Evolutionary conservation across 2,329 filamentous ascomycete species (phyloP).

Genomic region (Aspergillus neotritici): DNA sequence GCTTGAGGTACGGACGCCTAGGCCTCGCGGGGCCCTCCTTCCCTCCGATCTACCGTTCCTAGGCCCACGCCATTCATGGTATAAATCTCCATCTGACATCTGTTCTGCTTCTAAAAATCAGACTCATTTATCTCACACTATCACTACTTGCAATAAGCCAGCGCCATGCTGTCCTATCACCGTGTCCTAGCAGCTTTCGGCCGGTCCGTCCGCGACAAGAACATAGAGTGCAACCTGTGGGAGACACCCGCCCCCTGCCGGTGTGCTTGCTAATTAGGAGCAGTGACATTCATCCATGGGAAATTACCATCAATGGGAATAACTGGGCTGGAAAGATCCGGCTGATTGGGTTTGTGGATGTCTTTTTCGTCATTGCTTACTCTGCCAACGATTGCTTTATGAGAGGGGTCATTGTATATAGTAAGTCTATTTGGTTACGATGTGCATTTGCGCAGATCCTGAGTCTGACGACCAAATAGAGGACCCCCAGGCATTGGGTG

Average conservation of each 20-base stretch:
- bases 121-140: background rate
- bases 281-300: conserved; percentile 12
- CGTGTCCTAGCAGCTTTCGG: conserved; percentile 9
- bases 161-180: conserved; percentile 9
- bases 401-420: conserved; percentile 11
- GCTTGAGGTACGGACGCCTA: no score
- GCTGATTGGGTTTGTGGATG: conserved; percentile 10
- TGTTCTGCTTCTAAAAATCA: background rate
- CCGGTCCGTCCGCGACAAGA: conserved; percentile 8
- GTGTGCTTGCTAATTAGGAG: background rate
- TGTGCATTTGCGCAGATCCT: no score
- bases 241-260: background rate
- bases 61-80: no score
- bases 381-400: conserved; percentile 9
- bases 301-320: conserved; percentile 6
- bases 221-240: conserved; percentile 9
- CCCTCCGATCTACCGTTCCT: no score
- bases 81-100: no score
- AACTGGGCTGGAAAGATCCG: conserved; percentile 12
- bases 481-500: no score
- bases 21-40: no score
- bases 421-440: background rate
- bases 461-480: no score
- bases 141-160: no score
- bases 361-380: conserved; percentile 11